Evolutionary conservation across 2,329 filamentous ascomycete genomes (phyloP).

Genomic region (Penicillium fuscoglaucum): DNA sequence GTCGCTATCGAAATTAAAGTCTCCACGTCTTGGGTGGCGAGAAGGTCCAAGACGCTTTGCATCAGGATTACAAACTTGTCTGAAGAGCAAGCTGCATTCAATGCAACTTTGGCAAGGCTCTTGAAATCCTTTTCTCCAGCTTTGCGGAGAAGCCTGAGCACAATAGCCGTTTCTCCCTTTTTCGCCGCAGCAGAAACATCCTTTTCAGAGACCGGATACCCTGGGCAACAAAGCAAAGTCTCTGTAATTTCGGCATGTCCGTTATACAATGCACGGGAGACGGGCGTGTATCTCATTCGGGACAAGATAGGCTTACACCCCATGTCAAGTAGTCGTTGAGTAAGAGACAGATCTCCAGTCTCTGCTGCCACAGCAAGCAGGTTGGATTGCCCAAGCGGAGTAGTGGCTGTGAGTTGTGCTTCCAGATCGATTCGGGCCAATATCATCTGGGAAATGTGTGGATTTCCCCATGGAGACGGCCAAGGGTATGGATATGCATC

Average conservation of each 20-base stretch:
- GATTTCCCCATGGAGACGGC: not conserved
- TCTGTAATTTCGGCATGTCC: not conserved
- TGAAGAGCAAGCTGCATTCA: not conserved
- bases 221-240: not conserved
- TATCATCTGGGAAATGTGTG: not conserved
- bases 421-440: not conserved
- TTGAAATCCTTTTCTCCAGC: not conserved
- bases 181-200: not conserved
- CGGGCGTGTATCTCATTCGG: not conserved
- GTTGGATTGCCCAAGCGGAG: not conserved
- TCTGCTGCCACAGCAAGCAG: not conserved
- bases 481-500: not conserved
- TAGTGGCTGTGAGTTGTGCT: not conserved
- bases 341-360: not conserved
- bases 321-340: not conserved
- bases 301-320: not conserved
- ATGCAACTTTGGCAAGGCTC: not conserved
- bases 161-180: not conserved
- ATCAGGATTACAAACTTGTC: not conserved
- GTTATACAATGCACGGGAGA: not conserved
- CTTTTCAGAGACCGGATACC: not conserved
- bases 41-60: not conserved
- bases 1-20: not conserved
- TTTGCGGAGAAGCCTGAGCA: not conserved
- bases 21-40: not conserved